phyloP scores from a whole-genome alignment of 306 rosid genomes.

The Quercus bicolor region DNA sequence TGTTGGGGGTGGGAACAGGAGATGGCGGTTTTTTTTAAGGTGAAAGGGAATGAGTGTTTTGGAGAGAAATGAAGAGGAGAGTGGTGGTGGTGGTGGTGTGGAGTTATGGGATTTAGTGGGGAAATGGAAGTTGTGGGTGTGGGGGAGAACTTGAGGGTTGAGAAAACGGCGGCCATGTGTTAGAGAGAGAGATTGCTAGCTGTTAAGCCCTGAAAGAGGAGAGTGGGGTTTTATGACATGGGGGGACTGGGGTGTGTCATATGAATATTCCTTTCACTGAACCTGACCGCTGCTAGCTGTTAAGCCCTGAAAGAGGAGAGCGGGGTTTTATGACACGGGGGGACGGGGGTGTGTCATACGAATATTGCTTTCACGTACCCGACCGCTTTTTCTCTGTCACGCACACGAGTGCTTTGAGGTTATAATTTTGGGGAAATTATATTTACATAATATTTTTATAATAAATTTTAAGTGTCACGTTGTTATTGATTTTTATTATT shows the following conservation, averaged over 20 bases:
- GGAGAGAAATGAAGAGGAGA: constrained; percentile 26
- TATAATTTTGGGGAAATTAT: too few relatives aligned
- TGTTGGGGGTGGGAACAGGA: constrained; percentile 21
- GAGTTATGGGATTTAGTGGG: not conserved
- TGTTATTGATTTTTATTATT: fast-evolving
- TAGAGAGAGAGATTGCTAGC: not conserved
- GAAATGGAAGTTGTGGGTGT: constrained; percentile 2
- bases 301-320: too few relatives aligned
- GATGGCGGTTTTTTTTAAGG: constrained; percentile 8
- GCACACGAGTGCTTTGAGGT: too few relatives aligned
- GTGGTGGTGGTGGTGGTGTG: not conserved
- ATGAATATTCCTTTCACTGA: too few relatives aligned
- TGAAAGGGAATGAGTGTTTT: not conserved
- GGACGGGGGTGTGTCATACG: too few relatives aligned
- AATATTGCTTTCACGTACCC: too few relatives aligned
- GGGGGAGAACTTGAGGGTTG: constrained; percentile 14
- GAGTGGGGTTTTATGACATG: too few relatives aligned
- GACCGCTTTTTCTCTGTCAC: too few relatives aligned
- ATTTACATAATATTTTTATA: too few relatives aligned
- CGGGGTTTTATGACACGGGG: too few relatives aligned
- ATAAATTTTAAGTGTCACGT: fast-evolving
- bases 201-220: constrained; percentile 16
- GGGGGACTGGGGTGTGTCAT: too few relatives aligned
- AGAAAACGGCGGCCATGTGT: constrained; percentile 27
- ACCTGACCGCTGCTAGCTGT: too few relatives aligned